Base-by-base conservation (phyloP, 768 basidiomycete species). In the Leucocoprinus leucothites region DNA sequence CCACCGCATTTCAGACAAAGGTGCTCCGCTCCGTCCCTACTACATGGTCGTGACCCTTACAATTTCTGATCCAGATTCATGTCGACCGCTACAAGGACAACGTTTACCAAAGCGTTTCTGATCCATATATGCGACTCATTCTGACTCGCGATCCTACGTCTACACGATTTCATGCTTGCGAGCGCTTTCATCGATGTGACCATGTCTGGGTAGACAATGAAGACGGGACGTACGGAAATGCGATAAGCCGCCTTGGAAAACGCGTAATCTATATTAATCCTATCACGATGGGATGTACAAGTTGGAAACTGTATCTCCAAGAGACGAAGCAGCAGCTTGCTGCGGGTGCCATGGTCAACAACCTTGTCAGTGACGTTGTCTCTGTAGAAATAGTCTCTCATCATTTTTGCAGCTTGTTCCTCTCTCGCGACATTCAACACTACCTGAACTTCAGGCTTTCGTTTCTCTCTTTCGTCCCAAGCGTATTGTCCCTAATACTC, bases 141-240 rank as follows among this genome's bases (percentile, higher is more conserved):
- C 71, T 85, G 40, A 88, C 89, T 1, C 71, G 71, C 11, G 86
- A 94, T 42, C 68, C 79, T 3, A 66, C 71, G 3, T 69, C 73
- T 1, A 89, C 92, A 2, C 82, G 94, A 1, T 97, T 98, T 64
- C 96, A 99, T 64, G 94, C 95, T 0, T 98, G 96, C 63, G 95
- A 98, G 62, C 81, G 92, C 1, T 86, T 86, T 57, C 73, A 84
- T 61, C 82, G 89, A 9, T 96, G 94, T 61, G 64, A 76, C 9
- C 74, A 79, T 47, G 87, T 89, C 25, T 73, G 72, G 9, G 79
- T 82, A 3, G 69, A 74, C 8, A 68, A 75, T 22, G 63, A 67
- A 31, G 51, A 64, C 13, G 59, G 59, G 18, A 44, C 57, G 19
- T 63, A 67, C 62, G 63, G 51, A 43, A 69, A 72, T 38, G 50